Percentiles rank a stretch among this genome's conserved stretches.
Conservation (phyloP, 2,329 filamentous ascomycete genomes). For the Clarireedia homoeocarpa region DNA sequence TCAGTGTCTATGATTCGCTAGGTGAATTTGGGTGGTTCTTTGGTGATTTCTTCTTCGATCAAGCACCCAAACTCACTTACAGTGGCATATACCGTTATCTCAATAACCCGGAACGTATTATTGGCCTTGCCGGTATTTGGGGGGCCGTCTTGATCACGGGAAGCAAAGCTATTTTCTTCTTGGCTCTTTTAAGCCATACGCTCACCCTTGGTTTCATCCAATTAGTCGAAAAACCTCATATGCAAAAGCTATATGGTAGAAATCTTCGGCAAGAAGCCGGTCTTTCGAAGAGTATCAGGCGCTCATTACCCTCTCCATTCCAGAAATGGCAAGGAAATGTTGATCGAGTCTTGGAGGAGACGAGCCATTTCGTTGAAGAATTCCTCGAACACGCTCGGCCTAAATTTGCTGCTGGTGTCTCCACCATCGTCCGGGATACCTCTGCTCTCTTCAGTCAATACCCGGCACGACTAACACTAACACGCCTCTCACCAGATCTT, state of each 20-base stretch:
- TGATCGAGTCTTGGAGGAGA: slow-evolving; percentile 79
- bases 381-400: slow-evolving; percentile 79
- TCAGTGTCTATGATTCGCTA: slow-evolving; percentile 89
- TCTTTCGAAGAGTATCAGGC: slow-evolving; percentile 82
- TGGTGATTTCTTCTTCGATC: slow-evolving; percentile 96
- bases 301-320: slow-evolving; percentile 75
- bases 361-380: slow-evolving; percentile 83
- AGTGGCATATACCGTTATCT: slow-evolving; percentile 96
- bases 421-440: slow-evolving; percentile 80
- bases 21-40: slow-evolving; percentile 99
- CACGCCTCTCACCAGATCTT: slow-evolving; percentile 69
- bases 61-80: slow-evolving; percentile 82
- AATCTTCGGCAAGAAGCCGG: slow-evolving; percentile 80
- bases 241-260: slow-evolving; percentile 93
- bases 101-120: slow-evolving; percentile 92
- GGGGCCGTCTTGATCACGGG: slow-evolving; percentile 89
- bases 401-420: slow-evolving; percentile 79
- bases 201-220: slow-evolving; percentile 83
- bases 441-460: slow-evolving; percentile 83
- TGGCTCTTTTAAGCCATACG: slow-evolving; percentile 79
- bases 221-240: slow-evolving; percentile 90
- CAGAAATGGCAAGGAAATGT: slow-evolving; percentile 79
- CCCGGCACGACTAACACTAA: slow-evolving; percentile 77
- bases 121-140: slow-evolving; percentile 93
- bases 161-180: slow-evolving; percentile 76